These are phyloP conservation scores for Salix koriyanagi DNA, from an alignment of 345 rosid genomes.

Conservation along the genomic window DNA sequence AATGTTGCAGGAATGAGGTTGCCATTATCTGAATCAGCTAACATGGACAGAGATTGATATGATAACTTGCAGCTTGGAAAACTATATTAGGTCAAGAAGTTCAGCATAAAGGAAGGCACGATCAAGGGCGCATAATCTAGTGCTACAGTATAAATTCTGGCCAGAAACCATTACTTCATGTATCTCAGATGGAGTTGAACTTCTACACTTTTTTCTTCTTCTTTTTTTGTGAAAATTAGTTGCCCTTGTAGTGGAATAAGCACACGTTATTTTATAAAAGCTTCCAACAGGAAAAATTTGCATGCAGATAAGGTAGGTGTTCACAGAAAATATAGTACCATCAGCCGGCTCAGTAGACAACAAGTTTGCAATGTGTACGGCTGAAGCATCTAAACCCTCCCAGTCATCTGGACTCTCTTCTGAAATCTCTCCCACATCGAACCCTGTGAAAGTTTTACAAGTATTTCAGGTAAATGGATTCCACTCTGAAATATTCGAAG, in stretches of 20 bases:
- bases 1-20: background rate
- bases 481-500: background rate
- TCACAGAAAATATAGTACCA: constrained; percentile 13
- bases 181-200: background rate
- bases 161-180: background rate
- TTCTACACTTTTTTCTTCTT: background rate
- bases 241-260: background rate
- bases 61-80: background rate
- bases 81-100: background rate
- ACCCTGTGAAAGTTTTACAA: constrained; percentile 11
- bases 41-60: background rate
- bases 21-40: background rate
- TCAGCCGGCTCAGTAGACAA: constrained; percentile 35
- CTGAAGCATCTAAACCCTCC: constrained; percentile 37
- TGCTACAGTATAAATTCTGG: background rate
- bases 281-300: background rate
- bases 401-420: constrained; percentile 30
- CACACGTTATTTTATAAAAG: background rate
- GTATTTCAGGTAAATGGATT: background rate
- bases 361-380: constrained; percentile 33
- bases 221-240: background rate
- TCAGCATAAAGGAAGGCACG: background rate
- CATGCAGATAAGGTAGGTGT: background rate
- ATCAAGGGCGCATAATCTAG: background rate
- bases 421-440: constrained; percentile 30